These are phyloP conservation scores for Pugionium dolabratum DNA, from an alignment of 345 rosid genomes.

Conservation along the genomic window DNA sequence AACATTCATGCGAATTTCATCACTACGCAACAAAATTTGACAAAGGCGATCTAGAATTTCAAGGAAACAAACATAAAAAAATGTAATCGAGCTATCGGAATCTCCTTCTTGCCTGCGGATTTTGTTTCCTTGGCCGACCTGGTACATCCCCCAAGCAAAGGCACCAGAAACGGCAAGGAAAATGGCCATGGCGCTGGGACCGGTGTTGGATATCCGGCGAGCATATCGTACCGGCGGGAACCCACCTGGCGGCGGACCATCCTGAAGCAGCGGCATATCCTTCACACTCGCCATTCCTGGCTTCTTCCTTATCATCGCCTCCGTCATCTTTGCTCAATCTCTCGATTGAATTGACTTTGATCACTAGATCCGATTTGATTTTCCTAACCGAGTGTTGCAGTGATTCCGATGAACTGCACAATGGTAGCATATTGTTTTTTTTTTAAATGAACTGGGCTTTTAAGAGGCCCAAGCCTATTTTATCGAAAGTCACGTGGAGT, in stretches of 20 bases:
- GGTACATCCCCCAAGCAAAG: conserved; percentile 94
- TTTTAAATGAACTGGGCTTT: conserved; percentile 15
- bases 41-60: not conserved
- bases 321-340: conserved; percentile 66
- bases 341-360: not conserved
- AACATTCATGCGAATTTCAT: not conserved
- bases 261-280: conserved; percentile 96
- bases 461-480: not conserved
- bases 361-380: conserved; percentile 26
- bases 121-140: conserved; percentile 96
- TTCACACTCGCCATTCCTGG: conserved; percentile 98
- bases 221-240: conserved; percentile 89
- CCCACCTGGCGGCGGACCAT: conserved; percentile 99
- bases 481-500: not conserved
- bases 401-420: not conserved
- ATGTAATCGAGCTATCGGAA: too few species aligned
- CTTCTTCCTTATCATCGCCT: conserved; percentile 90
- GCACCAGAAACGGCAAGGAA: conserved; percentile 78
- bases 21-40: not conserved
- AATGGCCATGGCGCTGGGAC: conserved; percentile 94
- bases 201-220: conserved; percentile 90
- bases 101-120: conserved; percentile 63
- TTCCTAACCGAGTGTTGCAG: conserved; percentile 5
- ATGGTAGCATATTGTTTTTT: too few species aligned
- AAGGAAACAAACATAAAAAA: not conserved